Evolutionary conservation across 2,329 filamentous ascomycete genomes (phyloP).

Genomic region (Didymella pinodella): DNA sequence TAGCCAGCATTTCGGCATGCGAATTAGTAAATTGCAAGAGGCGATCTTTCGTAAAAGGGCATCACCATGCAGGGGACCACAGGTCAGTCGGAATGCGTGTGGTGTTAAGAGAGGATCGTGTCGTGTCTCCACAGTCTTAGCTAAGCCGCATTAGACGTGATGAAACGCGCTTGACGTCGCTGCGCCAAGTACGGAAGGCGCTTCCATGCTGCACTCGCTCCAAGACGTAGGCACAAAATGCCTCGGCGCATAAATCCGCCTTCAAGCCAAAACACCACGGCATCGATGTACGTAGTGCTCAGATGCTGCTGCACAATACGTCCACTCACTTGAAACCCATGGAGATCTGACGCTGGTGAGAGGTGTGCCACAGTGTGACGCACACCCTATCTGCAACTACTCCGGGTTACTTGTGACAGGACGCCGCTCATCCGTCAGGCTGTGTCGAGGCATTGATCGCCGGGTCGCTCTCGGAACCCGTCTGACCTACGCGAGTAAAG

Average conservation of each 20-base stretch:
- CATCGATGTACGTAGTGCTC: constrained; percentile 16
- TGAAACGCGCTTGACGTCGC: constrained; percentile 23
- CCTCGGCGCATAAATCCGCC: constrained; percentile 19
- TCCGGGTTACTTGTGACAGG: constrained; percentile 18
- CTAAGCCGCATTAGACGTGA: neutral
- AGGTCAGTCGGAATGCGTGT: constrained; percentile 19
- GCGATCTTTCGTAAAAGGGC: constrained; percentile 15
- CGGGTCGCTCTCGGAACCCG: constrained; percentile 23
- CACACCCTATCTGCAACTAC: constrained; percentile 16
- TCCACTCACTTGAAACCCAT: constrained; percentile 12
- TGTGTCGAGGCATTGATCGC: constrained; percentile 20
- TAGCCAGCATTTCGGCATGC: constrained; percentile 5
- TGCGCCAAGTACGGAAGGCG: constrained; percentile 21
- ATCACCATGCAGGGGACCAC: constrained; percentile 17
- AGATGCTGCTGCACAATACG: constrained; percentile 10
- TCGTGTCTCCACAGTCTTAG: neutral
- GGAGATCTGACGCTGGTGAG: constrained; percentile 2
- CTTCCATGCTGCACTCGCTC: constrained; percentile 10
- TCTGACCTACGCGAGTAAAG: constrained; percentile 17
- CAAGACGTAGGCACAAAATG: constrained; percentile 13
- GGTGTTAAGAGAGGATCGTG: constrained; percentile 21
- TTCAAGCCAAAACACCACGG: constrained; percentile 29
- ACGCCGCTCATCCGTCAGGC: constrained; percentile 22
- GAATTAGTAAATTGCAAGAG: constrained; percentile 12
- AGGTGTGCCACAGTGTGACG: constrained; percentile 13